phyloP scores from a whole-genome alignment of 306 rosid genomes.

The Rosa persica region DNA sequence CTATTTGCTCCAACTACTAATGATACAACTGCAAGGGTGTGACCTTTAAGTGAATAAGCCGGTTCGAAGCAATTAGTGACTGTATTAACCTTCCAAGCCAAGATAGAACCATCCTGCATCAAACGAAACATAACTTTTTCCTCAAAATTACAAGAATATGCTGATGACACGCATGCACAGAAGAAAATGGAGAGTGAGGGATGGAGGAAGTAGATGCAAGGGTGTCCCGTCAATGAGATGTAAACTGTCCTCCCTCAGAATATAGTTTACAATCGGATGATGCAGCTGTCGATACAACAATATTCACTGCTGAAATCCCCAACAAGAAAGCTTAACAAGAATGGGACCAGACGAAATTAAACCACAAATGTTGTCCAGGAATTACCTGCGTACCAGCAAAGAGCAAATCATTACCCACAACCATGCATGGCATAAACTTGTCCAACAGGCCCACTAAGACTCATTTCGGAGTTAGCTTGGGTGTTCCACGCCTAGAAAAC shows the following conservation, averaged over 20 bases:
- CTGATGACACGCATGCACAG: neutral
- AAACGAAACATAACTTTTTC: slow-evolving; percentile 19
- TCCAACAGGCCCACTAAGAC: slow-evolving; percentile 89
- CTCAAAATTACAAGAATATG: slow-evolving; percentile 14
- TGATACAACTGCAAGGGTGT: slow-evolving; percentile 78
- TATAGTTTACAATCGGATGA: neutral
- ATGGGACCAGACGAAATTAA: slow-evolving; percentile 6
- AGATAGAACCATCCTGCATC: slow-evolving; percentile 84
- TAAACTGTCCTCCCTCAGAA: slow-evolving; percentile 6
- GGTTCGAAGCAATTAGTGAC: slow-evolving; percentile 79
- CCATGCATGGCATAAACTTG: slow-evolving; percentile 74
- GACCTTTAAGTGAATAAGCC: slow-evolving; percentile 77
- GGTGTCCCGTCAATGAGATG: neutral
- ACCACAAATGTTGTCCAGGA: slow-evolving; percentile 3
- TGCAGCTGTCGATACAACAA: too few species aligned
- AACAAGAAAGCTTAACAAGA: neutral
- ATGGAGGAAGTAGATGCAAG: slow-evolving; percentile 7
- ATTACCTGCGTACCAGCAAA: slow-evolving; percentile 98
- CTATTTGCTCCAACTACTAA: slow-evolving; percentile 93
- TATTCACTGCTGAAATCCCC: neutral
- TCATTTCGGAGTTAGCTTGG: slow-evolving; percentile 63
- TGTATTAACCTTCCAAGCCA: slow-evolving; percentile 82
- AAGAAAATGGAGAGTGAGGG: neutral
- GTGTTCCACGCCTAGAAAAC: slow-evolving; percentile 85
- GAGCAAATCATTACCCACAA: slow-evolving; percentile 77